Percentiles rank a stretch among this genome's conserved stretches.
These are phyloP conservation scores for Cercospora sp. DNA, from an alignment of 2,329 filamentous ascomycete genomes.

Conservation along the genomic window DNA sequence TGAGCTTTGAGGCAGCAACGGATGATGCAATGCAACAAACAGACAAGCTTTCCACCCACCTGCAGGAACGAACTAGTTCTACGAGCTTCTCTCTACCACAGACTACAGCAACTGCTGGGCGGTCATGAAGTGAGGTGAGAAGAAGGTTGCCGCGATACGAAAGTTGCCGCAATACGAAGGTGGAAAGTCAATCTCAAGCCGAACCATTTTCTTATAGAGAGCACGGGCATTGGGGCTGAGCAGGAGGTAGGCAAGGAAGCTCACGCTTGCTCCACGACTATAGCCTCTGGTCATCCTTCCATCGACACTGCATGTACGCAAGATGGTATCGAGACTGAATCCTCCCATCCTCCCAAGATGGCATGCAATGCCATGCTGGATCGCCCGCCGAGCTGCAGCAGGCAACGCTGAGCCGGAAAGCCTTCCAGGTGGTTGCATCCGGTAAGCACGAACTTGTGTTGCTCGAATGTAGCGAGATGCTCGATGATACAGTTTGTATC, in stretches of 20 bases:
- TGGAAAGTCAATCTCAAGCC: neutral
- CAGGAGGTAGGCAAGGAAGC: neutral
- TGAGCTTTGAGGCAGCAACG: slow-evolving; percentile 6
- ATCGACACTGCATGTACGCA: too few relatives aligned
- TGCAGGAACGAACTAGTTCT: neutral
- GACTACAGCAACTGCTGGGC: neutral
- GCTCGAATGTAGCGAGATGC: neutral
- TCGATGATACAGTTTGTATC: neutral
- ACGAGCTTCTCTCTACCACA: neutral
- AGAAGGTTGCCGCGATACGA: neutral
- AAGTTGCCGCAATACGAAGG: neutral
- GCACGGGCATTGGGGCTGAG: neutral
- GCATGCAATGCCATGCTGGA: neutral
- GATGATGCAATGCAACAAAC: slow-evolving; percentile 6
- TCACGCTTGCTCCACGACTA: neutral
- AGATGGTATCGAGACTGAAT: too few relatives aligned
- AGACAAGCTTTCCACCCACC: slow-evolving; percentile 5
- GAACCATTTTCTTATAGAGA: neutral
- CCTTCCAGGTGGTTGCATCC: neutral
- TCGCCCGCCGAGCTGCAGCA: neutral
- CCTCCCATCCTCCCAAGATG: neutral
- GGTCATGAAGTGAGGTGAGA: neutral
- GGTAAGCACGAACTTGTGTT: neutral
- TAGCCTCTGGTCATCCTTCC: too few relatives aligned
- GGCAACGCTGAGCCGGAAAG: neutral